Base-by-base conservation (phyloP, 768 basidiomycete genomes). In the Lactifluus hygrophoroides region DNA sequence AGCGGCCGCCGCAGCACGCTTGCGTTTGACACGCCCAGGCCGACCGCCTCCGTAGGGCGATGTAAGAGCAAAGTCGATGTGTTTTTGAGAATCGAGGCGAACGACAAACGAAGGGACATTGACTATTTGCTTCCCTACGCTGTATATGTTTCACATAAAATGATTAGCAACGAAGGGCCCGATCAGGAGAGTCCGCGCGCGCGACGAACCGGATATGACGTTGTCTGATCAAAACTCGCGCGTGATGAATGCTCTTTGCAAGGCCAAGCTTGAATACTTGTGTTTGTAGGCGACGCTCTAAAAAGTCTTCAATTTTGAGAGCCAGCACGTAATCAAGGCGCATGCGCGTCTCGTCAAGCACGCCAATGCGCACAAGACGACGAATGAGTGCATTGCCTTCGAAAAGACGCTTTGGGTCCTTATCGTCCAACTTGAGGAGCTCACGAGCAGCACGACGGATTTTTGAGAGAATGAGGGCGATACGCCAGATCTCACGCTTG, bases 401-500 rank as follows among this genome's bases (percentile, higher is more conserved):
- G 82, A 99, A 98, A 61, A 98, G 90, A 76, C 96, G 91, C 80
- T 98, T 98, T 71, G 96, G 94, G 78, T 98, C 96, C 76, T 99
- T 98, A 76, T 84, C 88, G 66, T 99, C 96, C 77, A 99, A 93
- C 72, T 99, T 99, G 78, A 99, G 88, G 64, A 99, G 90, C 80
- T 99, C 96, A 88, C 96, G 95, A 66, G 96, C 96, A 64, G 96
- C 96, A 87, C 96, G 94, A 81, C 96, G 95, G 72, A 99, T 99
- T 83, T 99, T 97, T 70, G 96, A 99, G 55, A 99, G 87, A 73
- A 85, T 86, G 70, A 99, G 87, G 73, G 92, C 85, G 75, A 99
- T 98, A 71, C 96, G 91, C 96, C 95, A 99, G 80, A 98, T 96
- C 79, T 99, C 96, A 73, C 95, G 90, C 83, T 99, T 99, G 90